Percentiles rank a stretch among this genome's conserved stretches.
These are phyloP conservation scores for Malassezia vespertilionis DNA, from an alignment of 1,284 basidiomycete genomes.

Conservation along the genomic window DNA sequence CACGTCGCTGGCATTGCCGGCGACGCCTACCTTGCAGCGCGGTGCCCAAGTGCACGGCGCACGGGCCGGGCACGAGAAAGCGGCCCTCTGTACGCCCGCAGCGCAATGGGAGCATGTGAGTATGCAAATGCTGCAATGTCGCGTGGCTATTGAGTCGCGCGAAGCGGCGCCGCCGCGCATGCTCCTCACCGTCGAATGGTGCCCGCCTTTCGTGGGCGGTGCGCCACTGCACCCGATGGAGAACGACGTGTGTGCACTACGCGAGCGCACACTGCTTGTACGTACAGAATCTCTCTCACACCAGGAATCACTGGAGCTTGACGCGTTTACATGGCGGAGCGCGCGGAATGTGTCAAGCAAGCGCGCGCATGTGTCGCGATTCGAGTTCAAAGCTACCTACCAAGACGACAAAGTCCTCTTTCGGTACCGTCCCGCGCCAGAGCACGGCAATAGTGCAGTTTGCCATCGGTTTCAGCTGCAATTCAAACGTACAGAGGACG, in stretches of 20 bases:
- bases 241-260: too few species aligned
- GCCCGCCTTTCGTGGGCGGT: too few species aligned
- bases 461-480: slow-evolving; percentile 14
- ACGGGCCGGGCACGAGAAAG: too few species aligned
- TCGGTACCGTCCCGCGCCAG: background rate
- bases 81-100: too few species aligned
- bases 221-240: too few species aligned
- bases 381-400: slow-evolving; percentile 7
- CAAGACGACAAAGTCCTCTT: slow-evolving; percentile 4
- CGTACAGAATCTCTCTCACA: too few species aligned
- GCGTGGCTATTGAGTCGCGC: background rate
- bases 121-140: slow-evolving; percentile 12
- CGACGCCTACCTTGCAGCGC: background rate
- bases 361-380: background rate
- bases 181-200: background rate
- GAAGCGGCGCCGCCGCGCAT: background rate
- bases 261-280: too few species aligned
- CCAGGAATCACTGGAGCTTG: slow-evolving; percentile 9
- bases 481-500: background rate
- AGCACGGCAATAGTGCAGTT: background rate
- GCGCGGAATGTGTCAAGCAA: background rate
- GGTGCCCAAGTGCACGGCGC: background rate
- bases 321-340: background rate
- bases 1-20: too few species aligned
- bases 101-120: slow-evolving; percentile 12